phyloP scores from a whole-genome alignment of 148 eudicot species.

The Selenicereus undatus region DNA sequence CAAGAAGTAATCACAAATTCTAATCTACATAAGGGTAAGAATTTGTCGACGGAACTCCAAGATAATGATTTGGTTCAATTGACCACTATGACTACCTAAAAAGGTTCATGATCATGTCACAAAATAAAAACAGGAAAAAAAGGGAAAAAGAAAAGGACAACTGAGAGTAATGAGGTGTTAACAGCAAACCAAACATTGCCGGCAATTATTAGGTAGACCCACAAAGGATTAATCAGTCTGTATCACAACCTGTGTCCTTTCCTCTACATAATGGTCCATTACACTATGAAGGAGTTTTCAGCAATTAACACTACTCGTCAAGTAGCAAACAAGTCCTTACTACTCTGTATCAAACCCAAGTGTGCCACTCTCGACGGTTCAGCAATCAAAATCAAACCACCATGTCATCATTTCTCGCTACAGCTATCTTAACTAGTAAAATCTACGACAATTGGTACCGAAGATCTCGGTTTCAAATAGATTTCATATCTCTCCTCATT shows the following conservation, averaged over 20 bases:
- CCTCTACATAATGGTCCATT: constrained; percentile 11
- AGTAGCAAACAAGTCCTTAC: not conserved
- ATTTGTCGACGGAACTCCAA: too few relatives aligned
- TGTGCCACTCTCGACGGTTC: not conserved
- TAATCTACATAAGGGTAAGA: too few relatives aligned
- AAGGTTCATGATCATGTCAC: too few relatives aligned
- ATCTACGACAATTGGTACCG: not conserved
- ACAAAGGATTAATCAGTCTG: constrained; percentile 11
- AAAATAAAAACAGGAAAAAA: not conserved
- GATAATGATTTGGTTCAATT: too few relatives aligned
- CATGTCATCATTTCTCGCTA: not conserved
- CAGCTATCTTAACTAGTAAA: not conserved
- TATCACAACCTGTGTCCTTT: constrained; percentile 11
- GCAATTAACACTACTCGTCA: constrained; percentile 13
- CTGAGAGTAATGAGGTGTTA: not conserved
- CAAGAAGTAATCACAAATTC: too few relatives aligned
- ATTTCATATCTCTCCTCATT: too few relatives aligned
- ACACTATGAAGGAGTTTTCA: not conserved
- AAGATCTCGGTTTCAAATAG: too few relatives aligned
- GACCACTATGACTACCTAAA: too few relatives aligned
- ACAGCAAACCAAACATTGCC: not conserved
- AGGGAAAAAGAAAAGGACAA: not conserved
- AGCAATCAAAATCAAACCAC: not conserved
- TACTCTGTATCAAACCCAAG: not conserved
- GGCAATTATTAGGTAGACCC: not conserved